Evolutionary conservation across 352 stramenopile genomes (phyloP).

Genomic region (Phytophthora quininea): DNA sequence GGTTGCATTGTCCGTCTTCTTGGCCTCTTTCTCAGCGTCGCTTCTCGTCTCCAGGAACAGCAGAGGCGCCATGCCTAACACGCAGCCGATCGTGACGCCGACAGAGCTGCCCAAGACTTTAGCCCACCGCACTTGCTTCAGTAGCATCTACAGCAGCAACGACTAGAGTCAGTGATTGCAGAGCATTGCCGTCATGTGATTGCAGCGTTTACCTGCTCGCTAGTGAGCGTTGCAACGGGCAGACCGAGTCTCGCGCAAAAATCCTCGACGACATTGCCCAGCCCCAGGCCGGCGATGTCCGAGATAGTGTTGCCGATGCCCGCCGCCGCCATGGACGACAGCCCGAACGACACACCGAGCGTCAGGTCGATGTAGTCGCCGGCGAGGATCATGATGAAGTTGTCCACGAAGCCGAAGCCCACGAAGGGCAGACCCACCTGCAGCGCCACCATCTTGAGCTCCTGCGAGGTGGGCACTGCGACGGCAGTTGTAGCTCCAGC

Average conservation of each 20-base stretch:
- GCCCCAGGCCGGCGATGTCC: constrained; percentile 64
- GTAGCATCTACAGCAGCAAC: constrained; percentile 48
- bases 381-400: constrained; percentile 94
- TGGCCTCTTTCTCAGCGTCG: constrained; percentile 25
- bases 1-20: background rate
- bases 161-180: constrained; percentile 8
- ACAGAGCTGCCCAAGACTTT: constrained; percentile 74
- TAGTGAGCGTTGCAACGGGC: constrained; percentile 59
- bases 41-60: constrained; percentile 78
- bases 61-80: constrained; percentile 77
- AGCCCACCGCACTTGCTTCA: constrained; percentile 65
- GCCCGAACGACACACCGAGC: constrained; percentile 80
- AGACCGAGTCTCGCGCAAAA: constrained; percentile 71
- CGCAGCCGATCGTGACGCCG: constrained; percentile 75
- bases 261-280: constrained; percentile 86
- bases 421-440: constrained; percentile 93
- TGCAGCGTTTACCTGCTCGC: constrained; percentile 49
- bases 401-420: constrained; percentile 98
- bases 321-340: constrained; percentile 88
- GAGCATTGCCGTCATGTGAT: background rate
- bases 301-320: constrained; percentile 89
- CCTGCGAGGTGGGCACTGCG: constrained; percentile 41
- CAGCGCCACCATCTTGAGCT: constrained; percentile 72
- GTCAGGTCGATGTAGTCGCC: constrained; percentile 89
- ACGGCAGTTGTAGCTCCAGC: constrained; percentile 9